Conservation (phyloP, 805 yeast genomes). For the Teunomyces barrocoloradensis region DNA sequence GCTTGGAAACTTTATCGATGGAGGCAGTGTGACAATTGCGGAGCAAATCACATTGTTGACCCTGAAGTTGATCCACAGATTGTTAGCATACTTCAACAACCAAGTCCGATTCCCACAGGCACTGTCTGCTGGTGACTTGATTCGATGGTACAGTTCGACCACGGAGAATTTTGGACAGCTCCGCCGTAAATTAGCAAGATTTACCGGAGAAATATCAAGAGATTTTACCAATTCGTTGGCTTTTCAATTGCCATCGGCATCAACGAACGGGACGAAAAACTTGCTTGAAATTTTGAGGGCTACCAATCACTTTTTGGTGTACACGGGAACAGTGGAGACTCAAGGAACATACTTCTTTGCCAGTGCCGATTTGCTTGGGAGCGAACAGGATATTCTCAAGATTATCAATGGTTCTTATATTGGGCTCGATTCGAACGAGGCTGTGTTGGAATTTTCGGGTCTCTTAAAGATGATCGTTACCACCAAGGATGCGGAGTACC, state of each 20-base stretch:
- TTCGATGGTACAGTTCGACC: slow-evolving; percentile 65
- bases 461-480: slow-evolving; percentile 14
- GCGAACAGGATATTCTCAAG: slow-evolving; percentile 36
- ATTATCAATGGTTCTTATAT: slow-evolving; percentile 40
- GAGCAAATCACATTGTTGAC: slow-evolving; percentile 69
- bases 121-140: slow-evolving; percentile 31
- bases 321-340: slow-evolving; percentile 67
- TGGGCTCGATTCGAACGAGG: slow-evolving; percentile 32
- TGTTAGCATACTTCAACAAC: slow-evolving; percentile 66
- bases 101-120: slow-evolving; percentile 66
- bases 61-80: slow-evolving; percentile 62
- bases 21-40: slow-evolving; percentile 79
- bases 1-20: slow-evolving; percentile 74
- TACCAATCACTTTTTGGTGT: slow-evolving; percentile 72
- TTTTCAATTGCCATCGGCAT: slow-evolving; percentile 46
- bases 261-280: slow-evolving; percentile 45
- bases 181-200: slow-evolving; percentile 79
- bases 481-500: not conserved
- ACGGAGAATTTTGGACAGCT: slow-evolving; percentile 71
- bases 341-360: slow-evolving; percentile 82
- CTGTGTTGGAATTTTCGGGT: slow-evolving; percentile 25
- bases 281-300: slow-evolving; percentile 59
- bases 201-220: slow-evolving; percentile 62
- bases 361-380: slow-evolving; percentile 51
- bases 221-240: slow-evolving; percentile 72